These are phyloP conservation scores for Saprolegnia parasitica DNA, from an alignment of 352 stramenopile species.

Conservation along the genomic window DNA sequence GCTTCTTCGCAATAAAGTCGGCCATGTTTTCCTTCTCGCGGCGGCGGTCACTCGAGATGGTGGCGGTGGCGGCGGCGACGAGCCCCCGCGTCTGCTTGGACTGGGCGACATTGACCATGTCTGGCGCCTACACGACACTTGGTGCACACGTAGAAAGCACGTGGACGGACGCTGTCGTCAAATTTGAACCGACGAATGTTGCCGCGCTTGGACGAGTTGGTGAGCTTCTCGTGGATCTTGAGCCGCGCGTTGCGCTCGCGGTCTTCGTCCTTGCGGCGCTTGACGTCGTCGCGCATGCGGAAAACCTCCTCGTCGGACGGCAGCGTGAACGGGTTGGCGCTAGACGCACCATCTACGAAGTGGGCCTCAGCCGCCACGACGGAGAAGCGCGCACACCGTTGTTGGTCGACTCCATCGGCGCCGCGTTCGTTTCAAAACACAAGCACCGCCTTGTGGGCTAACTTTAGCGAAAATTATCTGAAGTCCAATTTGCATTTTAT, in stretches of 20 bases:
- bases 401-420: not conserved
- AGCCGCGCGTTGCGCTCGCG: constrained; percentile 44
- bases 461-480: too few species aligned
- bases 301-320: constrained; percentile 94
- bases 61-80: constrained; percentile 68
- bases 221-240: constrained; percentile 90
- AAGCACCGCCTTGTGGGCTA: too few species aligned
- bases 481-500: too few species aligned
- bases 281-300: constrained; percentile 88
- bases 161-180: constrained; percentile 44
- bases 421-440: too few species aligned
- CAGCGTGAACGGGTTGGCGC: constrained; percentile 86
- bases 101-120: constrained; percentile 52
- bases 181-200: constrained; percentile 73
- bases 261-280: constrained; percentile 74
- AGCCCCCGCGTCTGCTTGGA: constrained; percentile 71
- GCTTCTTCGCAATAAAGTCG: constrained; percentile 95
- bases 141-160: constrained; percentile 1
- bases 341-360: constrained; percentile 9
- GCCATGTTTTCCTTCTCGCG: constrained; percentile 94
- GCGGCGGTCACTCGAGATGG: constrained; percentile 79
- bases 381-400: not conserved
- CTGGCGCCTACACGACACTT: constrained; percentile 34
- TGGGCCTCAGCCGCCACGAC: not conserved
- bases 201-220: constrained; percentile 65